phyloP scores from a whole-genome alignment of 2,329 filamentous ascomycete species.

The Xylariaceae sp. region DNA sequence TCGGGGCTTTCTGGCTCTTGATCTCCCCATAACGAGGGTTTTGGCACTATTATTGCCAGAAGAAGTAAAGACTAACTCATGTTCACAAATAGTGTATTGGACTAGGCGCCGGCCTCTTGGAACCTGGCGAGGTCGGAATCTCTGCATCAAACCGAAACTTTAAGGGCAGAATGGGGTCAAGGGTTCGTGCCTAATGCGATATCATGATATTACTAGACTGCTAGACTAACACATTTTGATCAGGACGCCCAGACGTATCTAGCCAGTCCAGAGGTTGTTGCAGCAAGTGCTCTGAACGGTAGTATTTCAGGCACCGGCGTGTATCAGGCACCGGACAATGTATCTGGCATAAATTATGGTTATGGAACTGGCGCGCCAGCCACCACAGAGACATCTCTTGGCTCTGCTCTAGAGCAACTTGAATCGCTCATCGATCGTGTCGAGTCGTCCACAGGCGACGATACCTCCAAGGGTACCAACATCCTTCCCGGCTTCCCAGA shows the following conservation, averaged over 20 bases:
- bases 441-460: slow-evolving; percentile 35
- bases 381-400: slow-evolving; percentile 59
- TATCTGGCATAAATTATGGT: slow-evolving; percentile 19
- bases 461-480: slow-evolving; percentile 53
- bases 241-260: slow-evolving; percentile 71
- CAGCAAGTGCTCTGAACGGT: slow-evolving; percentile 75
- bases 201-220: not conserved
- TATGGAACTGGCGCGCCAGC: slow-evolving; percentile 17
- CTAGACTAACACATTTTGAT: not conserved
- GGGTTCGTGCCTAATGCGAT: slow-evolving; percentile 20
- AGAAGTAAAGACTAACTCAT: too few species aligned
- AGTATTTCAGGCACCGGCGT: slow-evolving; percentile 71
- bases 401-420: slow-evolving; percentile 5
- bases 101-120: slow-evolving; percentile 69
- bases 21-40: too few species aligned
- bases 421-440: slow-evolving; percentile 6
- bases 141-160: slow-evolving; percentile 84
- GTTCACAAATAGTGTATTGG: too few species aligned
- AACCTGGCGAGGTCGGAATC: slow-evolving; percentile 84
- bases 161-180: slow-evolving; percentile 85
- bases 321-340: slow-evolving; percentile 69
- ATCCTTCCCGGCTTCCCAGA: slow-evolving; percentile 85
- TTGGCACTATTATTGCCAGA: too few species aligned
- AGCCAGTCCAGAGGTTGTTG: slow-evolving; percentile 84
- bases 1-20: too few species aligned